Evolutionary conservation across 139 green algal species (phyloP), one percentile per base, ranked within the genome.

Genomic region (Nannochloris sp.): DNA sequence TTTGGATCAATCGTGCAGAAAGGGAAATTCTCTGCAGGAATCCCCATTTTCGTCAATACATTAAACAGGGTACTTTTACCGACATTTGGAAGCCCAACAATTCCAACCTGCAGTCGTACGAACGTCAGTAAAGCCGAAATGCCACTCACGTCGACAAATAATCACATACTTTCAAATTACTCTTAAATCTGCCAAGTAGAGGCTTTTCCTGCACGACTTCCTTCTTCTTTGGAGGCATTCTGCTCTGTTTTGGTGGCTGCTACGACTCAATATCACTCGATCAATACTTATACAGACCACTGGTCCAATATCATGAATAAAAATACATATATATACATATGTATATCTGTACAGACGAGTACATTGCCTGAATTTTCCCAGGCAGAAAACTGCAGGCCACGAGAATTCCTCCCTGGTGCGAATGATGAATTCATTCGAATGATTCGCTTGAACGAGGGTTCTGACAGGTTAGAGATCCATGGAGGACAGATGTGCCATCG

Each of bases 1-100:
- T 95, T 94, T 29, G 89, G 90, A 56, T 96, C 90, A 62, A 96
- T 96, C 37, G 91, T 98, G 80, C 92, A 98, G 73, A 97, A 96
- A 14, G 89, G 89, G 66, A 93, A 96, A 75, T 95, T 96, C 61
- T 97, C 90, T 2, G 90, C 90, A 10, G 90, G 85, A 19, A 95
- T 90, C 49, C 77, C 69, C 60, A 88, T 75, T 69, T 89, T 87
- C n/a, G 78, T 88, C 15, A 97, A 71, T 29, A 81, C 65, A 75
- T 97, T 97, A 82, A 97, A 97, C 1, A 95, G 75, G 6, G 88
- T 93, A 34, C 74, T 86, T 78, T 97, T 97, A 64, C 91, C 92
- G 12, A 98, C 92, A 67, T 98, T 98, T 18, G 92, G 92, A 60
- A 98, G 68, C 16, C 92, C 92, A 18, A 97, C 91, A 64, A 97